Conservation (phyloP, 1,139 yeast genomes). For the Wickerhamomyces sp. region DNA sequence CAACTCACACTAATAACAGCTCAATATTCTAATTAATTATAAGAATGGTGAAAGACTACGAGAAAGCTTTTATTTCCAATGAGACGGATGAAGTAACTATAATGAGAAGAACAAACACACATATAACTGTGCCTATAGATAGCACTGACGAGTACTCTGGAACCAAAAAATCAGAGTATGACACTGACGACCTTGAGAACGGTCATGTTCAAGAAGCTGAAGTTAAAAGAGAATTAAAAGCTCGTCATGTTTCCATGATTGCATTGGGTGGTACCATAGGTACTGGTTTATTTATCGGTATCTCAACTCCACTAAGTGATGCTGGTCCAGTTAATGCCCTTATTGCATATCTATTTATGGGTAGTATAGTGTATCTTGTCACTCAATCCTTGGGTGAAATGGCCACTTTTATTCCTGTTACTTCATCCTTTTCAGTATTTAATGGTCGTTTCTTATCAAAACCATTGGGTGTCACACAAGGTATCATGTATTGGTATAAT, state of each 20-base stretch:
- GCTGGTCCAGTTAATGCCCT: slow-evolving; percentile 76
- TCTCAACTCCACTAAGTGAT: slow-evolving; percentile 45
- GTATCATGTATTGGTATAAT: slow-evolving; percentile 83
- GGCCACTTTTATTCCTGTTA: slow-evolving; percentile 67
- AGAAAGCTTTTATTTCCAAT: neutral
- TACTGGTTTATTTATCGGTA: slow-evolving; percentile 57
- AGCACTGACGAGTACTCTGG: neutral
- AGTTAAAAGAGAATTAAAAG: slow-evolving; percentile 45
- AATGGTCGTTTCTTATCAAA: slow-evolving; percentile 49
- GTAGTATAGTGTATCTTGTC: slow-evolving; percentile 57
- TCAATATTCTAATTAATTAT: neutral
- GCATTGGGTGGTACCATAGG: slow-evolving; percentile 70
- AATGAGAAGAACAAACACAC: neutral
- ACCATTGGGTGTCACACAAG: slow-evolving; percentile 75
- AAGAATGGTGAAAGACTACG: neutral
- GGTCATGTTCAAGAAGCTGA: slow-evolving; percentile 30
- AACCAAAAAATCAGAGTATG: slow-evolving; percentile 5
- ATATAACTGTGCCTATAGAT: slow-evolving; percentile 2
- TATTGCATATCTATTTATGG: slow-evolving; percentile 62
- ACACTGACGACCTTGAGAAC: slow-evolving; percentile 10
- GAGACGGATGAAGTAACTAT: neutral
- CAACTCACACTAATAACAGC: neutral
- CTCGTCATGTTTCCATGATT: slow-evolving; percentile 61
- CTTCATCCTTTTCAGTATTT: slow-evolving; percentile 59
- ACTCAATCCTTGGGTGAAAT: slow-evolving; percentile 72